Evolutionary conservation across 148 eudicot species (phyloP), one percentile per base, ranked within the genome.

Genomic region (Rhododendron ferrugineum): DNA sequence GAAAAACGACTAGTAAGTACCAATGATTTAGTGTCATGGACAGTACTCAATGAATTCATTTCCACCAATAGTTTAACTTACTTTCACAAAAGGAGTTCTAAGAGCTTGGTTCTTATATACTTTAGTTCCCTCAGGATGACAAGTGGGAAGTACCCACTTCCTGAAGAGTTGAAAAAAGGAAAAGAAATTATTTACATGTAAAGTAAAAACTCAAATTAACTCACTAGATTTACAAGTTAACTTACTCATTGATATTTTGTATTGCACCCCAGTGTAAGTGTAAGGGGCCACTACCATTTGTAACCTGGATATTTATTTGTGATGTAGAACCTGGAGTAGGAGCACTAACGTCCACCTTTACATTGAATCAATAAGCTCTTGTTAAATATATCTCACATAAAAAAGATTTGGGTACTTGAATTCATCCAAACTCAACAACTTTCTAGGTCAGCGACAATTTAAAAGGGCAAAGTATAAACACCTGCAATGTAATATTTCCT

Each of bases 201-300:
- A 0, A 80, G 30, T 49, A 56, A 84, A 80, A 83, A 32, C 42
- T 78, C 11, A 5, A 46, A 28, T 20, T 54, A 75, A 54, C 85
- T 36, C 1, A 84, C 34, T 18, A 32, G 26, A 64, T 66, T 47
- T 85, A 74, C 32, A 44, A 64, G 52, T 81, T 13, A 84, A 85
- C 87, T 89, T 90, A 97, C 99, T 88, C 92, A 77, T 92, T 92
- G 42, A 47, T 87, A 85, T 91, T 90, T 56, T 85, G 88, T 87
- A 92, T 84, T 32, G 87, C 95, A 79, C 99, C 99, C 99, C 99
- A 97, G 79, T 97, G 99, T 73, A 97, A 92, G 83, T 90, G 81
- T 75, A 97, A 85, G 77, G 89, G 88, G 84, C 92, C 92, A 83
- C 88, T 89, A 82, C 88, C 89, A 83, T 91, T 93, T 32, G 94